A percentile compares a stretch with the other conserved stretches of the same genome.
These are phyloP conservation scores for Brasenia schreberi DNA, from an alignment of 164 flowering plant species.

Conservation along the genomic window DNA sequence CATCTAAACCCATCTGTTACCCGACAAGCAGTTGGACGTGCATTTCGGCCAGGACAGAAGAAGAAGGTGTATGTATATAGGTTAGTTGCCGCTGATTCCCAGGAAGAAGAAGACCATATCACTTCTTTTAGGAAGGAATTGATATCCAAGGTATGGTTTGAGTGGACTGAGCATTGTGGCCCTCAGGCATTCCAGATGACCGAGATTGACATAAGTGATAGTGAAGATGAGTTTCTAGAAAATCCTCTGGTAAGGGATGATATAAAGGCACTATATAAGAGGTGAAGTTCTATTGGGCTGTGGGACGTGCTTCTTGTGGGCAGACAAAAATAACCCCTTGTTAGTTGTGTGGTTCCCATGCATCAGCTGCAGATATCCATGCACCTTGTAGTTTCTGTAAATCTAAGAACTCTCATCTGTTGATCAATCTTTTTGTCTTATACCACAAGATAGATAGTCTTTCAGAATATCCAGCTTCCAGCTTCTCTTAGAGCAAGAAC, in stretches of 20 bases:
- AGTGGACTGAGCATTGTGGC: slow-evolving; percentile 54
- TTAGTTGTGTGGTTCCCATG: not conserved
- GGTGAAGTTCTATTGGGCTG: slow-evolving; percentile 20
- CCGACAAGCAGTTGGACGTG: slow-evolving; percentile 81
- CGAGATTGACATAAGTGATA: slow-evolving; percentile 27
- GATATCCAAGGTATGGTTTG: slow-evolving; percentile 86
- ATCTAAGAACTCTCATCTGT: not conserved
- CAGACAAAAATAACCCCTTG: not conserved
- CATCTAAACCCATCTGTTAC: slow-evolving; percentile 85
- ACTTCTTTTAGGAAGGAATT: slow-evolving; percentile 63
- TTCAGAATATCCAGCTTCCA: not conserved
- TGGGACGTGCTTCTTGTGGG: not conserved
- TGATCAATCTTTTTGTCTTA: not conserved
- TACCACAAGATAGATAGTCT: not conserved
- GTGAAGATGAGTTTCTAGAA: slow-evolving; percentile 56
- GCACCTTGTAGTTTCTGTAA: not conserved
- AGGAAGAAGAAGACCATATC: slow-evolving; percentile 60
- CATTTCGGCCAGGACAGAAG: slow-evolving; percentile 84
- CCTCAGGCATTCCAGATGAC: slow-evolving; percentile 31
- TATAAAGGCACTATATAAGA: slow-evolving; percentile 41
- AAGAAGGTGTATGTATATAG: slow-evolving; percentile 62
- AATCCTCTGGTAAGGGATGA: slow-evolving; percentile 35
- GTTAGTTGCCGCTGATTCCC: slow-evolving; percentile 65
- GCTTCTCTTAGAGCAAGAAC: not conserved
- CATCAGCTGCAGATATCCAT: not conserved